A percentile compares a stretch with the other conserved stretches of the same genome.
These are phyloP conservation scores for Areca catechu DNA, from an alignment of 176 grass and related monocot genomes.

Conservation along the genomic window DNA sequence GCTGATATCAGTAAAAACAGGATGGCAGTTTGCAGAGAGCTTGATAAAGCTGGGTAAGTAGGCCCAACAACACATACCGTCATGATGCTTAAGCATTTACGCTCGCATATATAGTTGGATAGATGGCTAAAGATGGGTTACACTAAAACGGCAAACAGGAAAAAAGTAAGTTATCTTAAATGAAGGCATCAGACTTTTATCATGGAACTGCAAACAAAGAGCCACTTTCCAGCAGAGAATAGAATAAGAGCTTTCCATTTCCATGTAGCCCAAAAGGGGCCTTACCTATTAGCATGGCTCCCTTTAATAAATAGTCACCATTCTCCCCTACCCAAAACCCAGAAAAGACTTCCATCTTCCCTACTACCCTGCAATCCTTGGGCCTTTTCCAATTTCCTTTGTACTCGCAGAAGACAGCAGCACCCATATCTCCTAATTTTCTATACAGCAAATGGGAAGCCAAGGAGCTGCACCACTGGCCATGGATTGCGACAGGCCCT, in stretches of 20 bases:
- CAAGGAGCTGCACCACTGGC: constrained; percentile 3
- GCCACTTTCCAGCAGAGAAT: constrained; percentile 1
- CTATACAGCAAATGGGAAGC: constrained; percentile 1
- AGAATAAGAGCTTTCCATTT: constrained; percentile 8
- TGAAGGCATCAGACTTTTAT: constrained; percentile 1
- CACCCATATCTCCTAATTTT: background rate
- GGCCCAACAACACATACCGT: too few relatives aligned
- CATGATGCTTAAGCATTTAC: too few relatives aligned
- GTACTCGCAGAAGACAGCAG: background rate
- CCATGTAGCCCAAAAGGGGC: constrained; percentile 2
- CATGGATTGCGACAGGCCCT: constrained; percentile 1
- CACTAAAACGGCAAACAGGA: too few relatives aligned
- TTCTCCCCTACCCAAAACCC: too few relatives aligned
- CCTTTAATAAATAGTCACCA: too few relatives aligned
- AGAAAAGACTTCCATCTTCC: background rate
- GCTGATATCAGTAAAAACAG: too few relatives aligned
- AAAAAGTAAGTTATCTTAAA: too few relatives aligned
- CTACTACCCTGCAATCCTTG: background rate
- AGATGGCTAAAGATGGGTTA: too few relatives aligned
- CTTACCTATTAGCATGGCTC: background rate
- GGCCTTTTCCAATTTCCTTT: background rate
- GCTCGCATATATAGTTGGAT: too few relatives aligned
- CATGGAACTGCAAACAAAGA: constrained; percentile 7
- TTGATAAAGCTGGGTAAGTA: too few relatives aligned
- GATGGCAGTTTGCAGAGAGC: too few relatives aligned